Percentiles rank a stretch among this genome's conserved stretches.
These are phyloP conservation scores for Zanthoxylum bungeanum DNA, from an alignment of 345 rosid genomes.

Conservation along the genomic window DNA sequence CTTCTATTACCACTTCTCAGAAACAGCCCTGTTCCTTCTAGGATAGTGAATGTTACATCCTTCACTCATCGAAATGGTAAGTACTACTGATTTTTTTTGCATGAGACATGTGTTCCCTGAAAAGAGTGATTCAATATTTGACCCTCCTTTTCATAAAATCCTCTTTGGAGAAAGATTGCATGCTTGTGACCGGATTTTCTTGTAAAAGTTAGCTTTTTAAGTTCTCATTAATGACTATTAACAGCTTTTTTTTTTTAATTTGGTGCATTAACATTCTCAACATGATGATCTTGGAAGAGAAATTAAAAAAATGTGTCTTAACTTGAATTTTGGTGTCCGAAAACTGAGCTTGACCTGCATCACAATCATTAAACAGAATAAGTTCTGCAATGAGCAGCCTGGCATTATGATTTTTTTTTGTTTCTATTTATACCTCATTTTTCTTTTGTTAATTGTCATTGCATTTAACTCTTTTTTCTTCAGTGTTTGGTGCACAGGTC, in stretches of 20 bases:
- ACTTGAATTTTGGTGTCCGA: not conserved
- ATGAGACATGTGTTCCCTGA: not conserved
- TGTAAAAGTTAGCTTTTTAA: not conserved
- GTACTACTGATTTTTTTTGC: not conserved
- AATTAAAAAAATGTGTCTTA: not conserved
- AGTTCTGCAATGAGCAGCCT: not conserved
- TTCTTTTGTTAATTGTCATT: not conserved
- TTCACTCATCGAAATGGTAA: slow-evolving; percentile 84
- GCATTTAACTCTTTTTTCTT: slow-evolving; percentile 12
- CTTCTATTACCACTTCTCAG: slow-evolving; percentile 73
- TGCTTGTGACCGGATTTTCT: not conserved
- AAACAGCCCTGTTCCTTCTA: slow-evolving; percentile 73
- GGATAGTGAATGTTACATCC: slow-evolving; percentile 87
- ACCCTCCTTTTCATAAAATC: not conserved
- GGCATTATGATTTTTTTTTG: not conserved
- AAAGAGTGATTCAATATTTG: slow-evolving; percentile 5
- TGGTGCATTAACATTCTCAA: not conserved
- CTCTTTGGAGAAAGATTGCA: not conserved
- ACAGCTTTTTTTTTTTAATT: not conserved
- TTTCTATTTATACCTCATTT: not conserved
- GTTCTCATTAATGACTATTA: not conserved
- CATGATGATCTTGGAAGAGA: not conserved
- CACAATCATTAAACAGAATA: slow-evolving; percentile 1
- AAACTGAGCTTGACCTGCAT: not conserved
- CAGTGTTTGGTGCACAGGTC: slow-evolving; percentile 46